A percentile compares a stretch with the other conserved stretches of the same genome.
These are phyloP conservation scores for Dendrobium nobile DNA, from an alignment of 106 monocot genomes.

Conservation along the genomic window DNA sequence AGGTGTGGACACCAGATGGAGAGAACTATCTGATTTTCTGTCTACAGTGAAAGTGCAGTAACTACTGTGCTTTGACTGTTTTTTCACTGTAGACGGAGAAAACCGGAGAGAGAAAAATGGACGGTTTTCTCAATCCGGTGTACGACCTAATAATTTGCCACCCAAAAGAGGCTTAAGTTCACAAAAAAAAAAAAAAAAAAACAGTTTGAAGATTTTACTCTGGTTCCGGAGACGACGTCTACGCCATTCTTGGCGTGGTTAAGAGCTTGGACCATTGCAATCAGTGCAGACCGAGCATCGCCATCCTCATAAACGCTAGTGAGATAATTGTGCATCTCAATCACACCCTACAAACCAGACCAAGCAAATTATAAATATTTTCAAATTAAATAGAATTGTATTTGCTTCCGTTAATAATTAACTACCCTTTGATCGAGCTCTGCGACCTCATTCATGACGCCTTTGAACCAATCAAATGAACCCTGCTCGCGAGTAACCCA, in stretches of 20 bases:
- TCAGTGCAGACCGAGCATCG: conserved; percentile 87
- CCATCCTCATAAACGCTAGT: conserved; percentile 96
- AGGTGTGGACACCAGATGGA: too few species aligned
- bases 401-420: too few species aligned
- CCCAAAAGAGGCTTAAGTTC: too few species aligned
- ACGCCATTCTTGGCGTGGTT: conserved; percentile 94
- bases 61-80: too few species aligned
- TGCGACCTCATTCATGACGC: conserved; percentile 91
- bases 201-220: conserved; percentile 25
- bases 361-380: neutral
- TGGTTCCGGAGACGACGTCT: conserved; percentile 84
- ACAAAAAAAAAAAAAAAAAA: too few species aligned
- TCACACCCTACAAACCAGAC: conserved; percentile 41
- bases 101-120: too few species aligned
- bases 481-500: conserved; percentile 96
- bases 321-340: conserved; percentile 96
- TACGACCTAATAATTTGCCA: too few species aligned
- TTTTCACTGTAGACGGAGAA: too few species aligned
- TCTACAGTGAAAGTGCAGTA: too few species aligned
- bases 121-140: too few species aligned
- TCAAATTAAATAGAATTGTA: neutral
- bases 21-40: too few species aligned
- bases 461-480: conserved; percentile 97
- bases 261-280: conserved; percentile 90
- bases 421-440: conserved; percentile 86